Conservation (phyloP, 208 protist genomes). For the Crithidia acanthocephali region DNA sequence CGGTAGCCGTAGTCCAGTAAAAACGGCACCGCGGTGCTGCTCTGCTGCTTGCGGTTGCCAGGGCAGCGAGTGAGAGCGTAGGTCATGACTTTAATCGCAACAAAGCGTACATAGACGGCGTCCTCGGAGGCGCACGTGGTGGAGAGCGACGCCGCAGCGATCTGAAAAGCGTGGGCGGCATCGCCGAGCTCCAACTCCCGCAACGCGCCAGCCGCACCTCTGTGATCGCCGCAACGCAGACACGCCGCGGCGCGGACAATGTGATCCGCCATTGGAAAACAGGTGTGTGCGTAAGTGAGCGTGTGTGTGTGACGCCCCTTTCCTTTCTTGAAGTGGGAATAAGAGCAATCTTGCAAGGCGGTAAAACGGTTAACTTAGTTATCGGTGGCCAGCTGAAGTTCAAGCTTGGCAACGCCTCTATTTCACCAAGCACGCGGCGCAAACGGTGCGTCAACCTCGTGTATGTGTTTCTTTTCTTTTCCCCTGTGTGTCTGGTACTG, state of each 20-base stretch:
- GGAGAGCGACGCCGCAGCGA: constrained; percentile 19
- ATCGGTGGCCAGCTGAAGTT: no score
- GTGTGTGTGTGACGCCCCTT: no score
- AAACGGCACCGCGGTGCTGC: constrained; percentile 38
- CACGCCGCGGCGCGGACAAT: constrained; percentile 55
- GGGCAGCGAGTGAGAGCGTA: constrained; percentile 55
- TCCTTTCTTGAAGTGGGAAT: no score
- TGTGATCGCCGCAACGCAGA: constrained; percentile 65
- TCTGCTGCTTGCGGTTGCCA: constrained; percentile 25
- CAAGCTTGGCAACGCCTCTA: no score
- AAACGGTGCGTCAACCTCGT: no score
- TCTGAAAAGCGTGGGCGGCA: constrained; percentile 38
- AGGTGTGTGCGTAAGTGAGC: no score
- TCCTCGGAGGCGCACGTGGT: constrained; percentile 18
- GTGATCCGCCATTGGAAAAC: constrained; percentile 34
- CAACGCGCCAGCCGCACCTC: constrained; percentile 48
- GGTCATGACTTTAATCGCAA: constrained; percentile 62
- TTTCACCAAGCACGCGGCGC: background rate
- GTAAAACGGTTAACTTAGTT: no score
- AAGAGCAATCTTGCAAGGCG: no score
- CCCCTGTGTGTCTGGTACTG: background rate
- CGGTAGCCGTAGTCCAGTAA: constrained; percentile 48
- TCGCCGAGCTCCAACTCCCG: constrained; percentile 45
- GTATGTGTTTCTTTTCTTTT: background rate
- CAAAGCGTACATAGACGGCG: constrained; percentile 66